phyloP scores from a whole-genome alignment of 208 protist genomes.

The Trypanosoma melophagium region DNA sequence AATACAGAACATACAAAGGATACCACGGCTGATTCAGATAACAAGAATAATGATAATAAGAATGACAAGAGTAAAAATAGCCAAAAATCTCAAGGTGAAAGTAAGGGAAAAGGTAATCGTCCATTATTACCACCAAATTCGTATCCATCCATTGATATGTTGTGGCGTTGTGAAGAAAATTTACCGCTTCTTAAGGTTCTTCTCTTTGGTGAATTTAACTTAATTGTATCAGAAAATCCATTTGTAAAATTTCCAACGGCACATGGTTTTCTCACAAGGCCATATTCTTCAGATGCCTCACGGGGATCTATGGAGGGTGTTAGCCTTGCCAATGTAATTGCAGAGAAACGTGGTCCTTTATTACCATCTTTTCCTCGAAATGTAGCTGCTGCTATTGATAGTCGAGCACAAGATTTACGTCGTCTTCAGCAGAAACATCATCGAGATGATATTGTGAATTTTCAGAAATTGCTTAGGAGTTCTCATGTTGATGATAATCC shows the following conservation, averaged over 20 bases:
- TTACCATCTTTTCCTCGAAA: slow-evolving; percentile 60
- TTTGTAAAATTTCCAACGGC: slow-evolving; percentile 81
- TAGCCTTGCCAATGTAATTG: slow-evolving; percentile 67
- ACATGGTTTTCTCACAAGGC: slow-evolving; percentile 63
- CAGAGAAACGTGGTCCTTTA: slow-evolving; percentile 63
- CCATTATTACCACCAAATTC: slow-evolving; percentile 10
- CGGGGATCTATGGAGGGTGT: slow-evolving; percentile 27
- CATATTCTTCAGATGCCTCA: slow-evolving; percentile 31
- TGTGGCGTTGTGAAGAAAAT: slow-evolving; percentile 83
- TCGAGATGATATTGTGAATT: slow-evolving; percentile 67
- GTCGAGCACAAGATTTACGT: slow-evolving; percentile 63
- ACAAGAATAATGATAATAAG: neutral
- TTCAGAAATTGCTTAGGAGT: slow-evolving; percentile 55
- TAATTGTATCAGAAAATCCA: slow-evolving; percentile 79
- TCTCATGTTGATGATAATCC: slow-evolving; percentile 46
- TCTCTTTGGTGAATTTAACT: slow-evolving; percentile 86
- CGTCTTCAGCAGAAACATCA: slow-evolving; percentile 80
- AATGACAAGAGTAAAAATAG: neutral
- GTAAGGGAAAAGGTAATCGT: neutral
- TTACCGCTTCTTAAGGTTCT: slow-evolving; percentile 70
- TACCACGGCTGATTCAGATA: neutral
- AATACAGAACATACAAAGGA: neutral
- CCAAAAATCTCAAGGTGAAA: neutral
- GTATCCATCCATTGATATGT: slow-evolving; percentile 73
- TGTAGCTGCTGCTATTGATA: slow-evolving; percentile 50